A percentile compares a stretch with the other conserved stretches of the same genome.
Conservation (phyloP, 768 basidiomycete genomes). For the Termitomyces sp. region DNA sequence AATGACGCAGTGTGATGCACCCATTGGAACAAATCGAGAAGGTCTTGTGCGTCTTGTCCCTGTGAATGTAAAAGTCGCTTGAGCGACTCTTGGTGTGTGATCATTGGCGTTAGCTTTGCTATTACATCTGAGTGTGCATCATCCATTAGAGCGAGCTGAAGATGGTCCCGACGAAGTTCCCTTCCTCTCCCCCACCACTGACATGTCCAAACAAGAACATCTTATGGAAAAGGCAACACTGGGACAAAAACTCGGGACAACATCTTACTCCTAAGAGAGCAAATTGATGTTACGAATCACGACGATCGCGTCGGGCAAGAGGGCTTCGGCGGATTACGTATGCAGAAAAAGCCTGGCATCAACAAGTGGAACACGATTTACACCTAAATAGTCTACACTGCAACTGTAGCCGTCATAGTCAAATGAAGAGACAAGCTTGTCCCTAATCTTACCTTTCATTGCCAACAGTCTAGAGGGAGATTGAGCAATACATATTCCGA, state of each 20-base stretch:
- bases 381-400: neutral
- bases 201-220: too few species aligned
- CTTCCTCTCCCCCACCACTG: too few species aligned
- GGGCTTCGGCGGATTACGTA: too few species aligned
- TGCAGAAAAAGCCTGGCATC: too few species aligned
- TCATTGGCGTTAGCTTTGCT: neutral
- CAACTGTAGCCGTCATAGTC: neutral
- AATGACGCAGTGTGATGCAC: neutral
- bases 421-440: neutral
- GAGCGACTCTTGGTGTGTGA: neutral
- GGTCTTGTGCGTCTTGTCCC: neutral
- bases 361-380: too few species aligned
- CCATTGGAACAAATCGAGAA: neutral
- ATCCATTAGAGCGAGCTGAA: neutral
- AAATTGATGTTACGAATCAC: neutral
- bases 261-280: neutral
- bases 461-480: neutral
- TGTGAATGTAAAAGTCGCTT: neutral
- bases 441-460: too few species aligned
- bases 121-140: neutral
- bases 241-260: too few species aligned
- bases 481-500: neutral
- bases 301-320: too few species aligned
- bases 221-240: too few species aligned
- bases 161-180: too few species aligned